Conservation (phyloP, 2,329 filamentous ascomycete species). For the Cryphonectria japonica region DNA sequence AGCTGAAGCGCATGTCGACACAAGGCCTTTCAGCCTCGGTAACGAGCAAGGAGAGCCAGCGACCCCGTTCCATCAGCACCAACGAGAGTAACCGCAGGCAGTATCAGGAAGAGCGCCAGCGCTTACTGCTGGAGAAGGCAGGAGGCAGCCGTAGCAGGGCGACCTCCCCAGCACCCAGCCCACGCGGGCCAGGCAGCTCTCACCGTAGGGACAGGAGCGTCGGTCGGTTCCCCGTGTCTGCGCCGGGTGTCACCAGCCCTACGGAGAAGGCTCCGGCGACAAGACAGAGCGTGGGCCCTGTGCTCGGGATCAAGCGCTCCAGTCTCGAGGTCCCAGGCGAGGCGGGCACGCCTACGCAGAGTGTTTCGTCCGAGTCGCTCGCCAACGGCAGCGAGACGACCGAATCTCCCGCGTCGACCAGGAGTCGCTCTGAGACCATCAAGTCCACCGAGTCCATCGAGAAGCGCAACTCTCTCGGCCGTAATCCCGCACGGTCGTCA, state of each 20-base stretch:
- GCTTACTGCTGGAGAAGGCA: slow-evolving; percentile 73
- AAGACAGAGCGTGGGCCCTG: slow-evolving; percentile 50
- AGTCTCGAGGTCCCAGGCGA: slow-evolving; percentile 83
- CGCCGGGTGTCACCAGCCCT: slow-evolving; percentile 60
- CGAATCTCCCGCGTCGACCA: slow-evolving; percentile 30
- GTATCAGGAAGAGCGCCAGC: slow-evolving; percentile 90
- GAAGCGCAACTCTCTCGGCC: slow-evolving; percentile 68
- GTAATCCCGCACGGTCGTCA: slow-evolving; percentile 56
- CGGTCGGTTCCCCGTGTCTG: slow-evolving; percentile 76
- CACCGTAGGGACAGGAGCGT: slow-evolving; percentile 84
- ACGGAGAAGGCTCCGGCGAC: slow-evolving; percentile 57
- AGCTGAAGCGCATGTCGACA: slow-evolving; percentile 86
- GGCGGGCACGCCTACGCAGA: slow-evolving; percentile 42
- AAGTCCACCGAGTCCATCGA: slow-evolving; percentile 45
- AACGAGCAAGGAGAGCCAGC: slow-evolving; percentile 46
- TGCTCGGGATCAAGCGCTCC: slow-evolving; percentile 59
- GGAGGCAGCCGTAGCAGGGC: slow-evolving; percentile 70
- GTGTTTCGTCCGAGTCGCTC: slow-evolving; percentile 32
- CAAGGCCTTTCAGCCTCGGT: slow-evolving; percentile 61
- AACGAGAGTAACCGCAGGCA: slow-evolving; percentile 95
- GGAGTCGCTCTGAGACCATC: slow-evolving; percentile 28
- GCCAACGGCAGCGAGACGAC: slow-evolving; percentile 31
- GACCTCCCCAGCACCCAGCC: slow-evolving; percentile 70
- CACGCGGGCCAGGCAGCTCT: slow-evolving; percentile 43
- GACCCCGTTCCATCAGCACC: slow-evolving; percentile 86